phyloP scores from a whole-genome alignment of 257 asterid species.

The Jacaranda copaia region DNA sequence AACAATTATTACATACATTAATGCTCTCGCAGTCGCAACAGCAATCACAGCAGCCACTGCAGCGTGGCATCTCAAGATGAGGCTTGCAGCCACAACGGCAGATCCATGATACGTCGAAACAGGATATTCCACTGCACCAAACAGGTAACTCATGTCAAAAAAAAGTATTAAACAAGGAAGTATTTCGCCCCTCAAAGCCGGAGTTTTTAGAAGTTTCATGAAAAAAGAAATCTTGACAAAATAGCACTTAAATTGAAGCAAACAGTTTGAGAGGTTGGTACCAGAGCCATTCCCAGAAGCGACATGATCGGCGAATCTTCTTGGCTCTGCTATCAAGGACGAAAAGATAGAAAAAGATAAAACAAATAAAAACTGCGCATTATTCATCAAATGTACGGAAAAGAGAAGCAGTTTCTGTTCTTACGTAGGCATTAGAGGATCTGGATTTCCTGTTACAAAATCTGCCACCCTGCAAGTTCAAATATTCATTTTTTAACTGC shows the following conservation, averaged over 20 bases:
- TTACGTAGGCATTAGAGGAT: slow-evolving; percentile 82
- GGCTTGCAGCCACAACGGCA: slow-evolving; percentile 56
- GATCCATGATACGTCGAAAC: slow-evolving; percentile 59
- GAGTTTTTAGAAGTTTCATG: background rate
- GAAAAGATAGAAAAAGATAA: slow-evolving; percentile 15
- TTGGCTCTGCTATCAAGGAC: slow-evolving; percentile 51
- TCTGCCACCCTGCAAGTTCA: slow-evolving; percentile 66
- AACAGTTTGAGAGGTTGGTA: slow-evolving; percentile 36
- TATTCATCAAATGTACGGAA: slow-evolving; percentile 5
- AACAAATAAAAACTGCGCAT: slow-evolving; percentile 20
- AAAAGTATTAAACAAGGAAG: background rate
- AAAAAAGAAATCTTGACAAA: background rate
- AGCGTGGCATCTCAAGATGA: slow-evolving; percentile 36
- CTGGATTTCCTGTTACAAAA: slow-evolving; percentile 60
- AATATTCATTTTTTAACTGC: slow-evolving; percentile 30
- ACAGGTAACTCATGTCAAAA: slow-evolving; percentile 10
- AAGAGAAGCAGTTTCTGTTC: slow-evolving; percentile 30
- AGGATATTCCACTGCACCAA: slow-evolving; percentile 60
- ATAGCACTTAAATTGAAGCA: background rate
- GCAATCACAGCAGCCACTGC: slow-evolving; percentile 25
- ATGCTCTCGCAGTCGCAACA: slow-evolving; percentile 39
- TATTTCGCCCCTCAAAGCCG: too few species aligned
- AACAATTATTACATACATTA: slow-evolving; percentile 30
- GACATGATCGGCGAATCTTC: slow-evolving; percentile 53
- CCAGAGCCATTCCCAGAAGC: slow-evolving; percentile 86